Evolutionary conservation across 495 filamentous ascomycete genomes (phyloP), one percentile per base, ranked within the genome.

Genomic region (Cercophora scortea): DNA sequence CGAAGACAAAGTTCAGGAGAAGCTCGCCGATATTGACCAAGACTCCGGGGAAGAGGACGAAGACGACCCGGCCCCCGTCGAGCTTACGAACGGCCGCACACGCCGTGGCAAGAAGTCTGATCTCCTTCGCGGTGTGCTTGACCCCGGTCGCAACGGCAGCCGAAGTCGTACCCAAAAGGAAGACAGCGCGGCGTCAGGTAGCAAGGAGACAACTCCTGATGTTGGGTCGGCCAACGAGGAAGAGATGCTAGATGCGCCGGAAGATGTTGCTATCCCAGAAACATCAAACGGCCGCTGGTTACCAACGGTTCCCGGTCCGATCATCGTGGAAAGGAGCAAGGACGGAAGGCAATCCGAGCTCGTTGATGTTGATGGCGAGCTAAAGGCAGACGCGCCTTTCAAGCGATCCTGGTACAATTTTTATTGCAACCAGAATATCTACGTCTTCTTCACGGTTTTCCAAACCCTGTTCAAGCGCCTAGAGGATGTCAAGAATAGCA

Each of bases 381-480:
- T 86, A 59, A 85, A 83, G 25, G 80, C 88, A 8, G 89, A 95
- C 45, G 82, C 89, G 44, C 84, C 88, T 19, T 95, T 89, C 71
- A 76, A 78, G 57, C 86, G 93, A 51, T 78, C 81, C 8, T 78
- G 74, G 55, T 95, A 87, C 73, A 88, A 90, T 55, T 78, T 97
- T 60, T 99, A 91, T 71, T 85, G 82, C 63, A 97, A 95, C 65
- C 77, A 88, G 52, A 85, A 85, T 43, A 87, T 99, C 42, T 92
- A 87, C 60, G 89, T 89, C 70, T 96, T 99, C 75, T 86, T 99
- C 73, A 85, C 86, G 16, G 82, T 92, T 36, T 95, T 97, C 68
- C 82, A 93, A 65, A 85, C 86, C 3, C 73, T 97, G 7, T 97
- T 92, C 67, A 81, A 85, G 54, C 85, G 94, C 36, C 78, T 99